Base-by-base conservation (phyloP, 306 rosid genomes). In the Corylus americana region DNA sequence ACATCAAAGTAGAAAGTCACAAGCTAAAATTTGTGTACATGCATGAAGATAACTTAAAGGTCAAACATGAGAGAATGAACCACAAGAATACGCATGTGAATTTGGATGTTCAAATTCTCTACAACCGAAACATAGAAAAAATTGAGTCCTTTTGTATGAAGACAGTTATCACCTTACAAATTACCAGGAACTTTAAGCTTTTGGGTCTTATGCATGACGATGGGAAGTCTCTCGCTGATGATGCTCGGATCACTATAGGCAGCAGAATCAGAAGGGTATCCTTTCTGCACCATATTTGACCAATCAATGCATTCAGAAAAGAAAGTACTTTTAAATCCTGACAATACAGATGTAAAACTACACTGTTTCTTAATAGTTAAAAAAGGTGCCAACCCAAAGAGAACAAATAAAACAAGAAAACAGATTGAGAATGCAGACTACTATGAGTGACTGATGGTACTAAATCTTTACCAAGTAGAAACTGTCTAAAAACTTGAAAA, bases 161-260 rank as follows among this genome's bases (percentile, higher is more conserved):
- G 85, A 70, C 70, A 79, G 70, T 83, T 81, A 81, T 90, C 89
- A 87, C 80, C 86, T 71, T 75, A 91, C 80, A 90, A 71, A 70
- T 86, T 86, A 84, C 73, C 83, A 70, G 80, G 88, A 83, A 82
- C 78, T 82, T 80, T 90, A 80, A 93, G 90, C 91, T 86, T 92
- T 88, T 95, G 92, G 71, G 90, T 82, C 86, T 74, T 85, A 13
- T 82, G 95, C 90, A 58, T 79, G 77, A 91, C 63, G 63, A 91
- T 79, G 39, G 97, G 98, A 77, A 93, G 97, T 88, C 79, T 84
- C 86, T 89, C 84, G 92, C 91, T 86, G 88, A 91, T 87, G 83
- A 79, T 50, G 80, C 91, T 83, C 62, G 99, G 99, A 88, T 95
- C 99, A 71, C 68, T 89, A 76, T 90, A 95, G 5, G 92, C 89